Percentiles rank a stretch among this genome's conserved stretches.
Evolutionary conservation across 371 early-diverging fungal species (phyloP).

Genomic region (Zopfochytrium polystomum): DNA sequence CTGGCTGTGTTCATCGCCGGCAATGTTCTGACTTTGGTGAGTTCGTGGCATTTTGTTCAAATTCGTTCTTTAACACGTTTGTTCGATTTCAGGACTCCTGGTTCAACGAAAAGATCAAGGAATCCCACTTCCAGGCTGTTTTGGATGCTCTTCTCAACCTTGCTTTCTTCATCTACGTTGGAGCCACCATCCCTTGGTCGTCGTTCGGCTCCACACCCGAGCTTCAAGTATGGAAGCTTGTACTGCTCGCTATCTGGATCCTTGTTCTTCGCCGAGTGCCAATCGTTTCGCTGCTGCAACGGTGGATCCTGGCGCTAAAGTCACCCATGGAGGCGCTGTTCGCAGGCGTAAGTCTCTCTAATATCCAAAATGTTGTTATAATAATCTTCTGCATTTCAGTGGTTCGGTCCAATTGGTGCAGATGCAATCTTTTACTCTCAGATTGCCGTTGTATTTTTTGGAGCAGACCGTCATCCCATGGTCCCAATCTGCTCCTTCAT

Average conservation of each 20-base stretch:
- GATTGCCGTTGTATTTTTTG: slow-evolving; percentile 38
- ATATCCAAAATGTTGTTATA: background rate
- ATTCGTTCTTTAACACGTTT: background rate
- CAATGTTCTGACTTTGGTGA: slow-evolving; percentile 22
- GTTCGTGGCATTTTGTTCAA: background rate
- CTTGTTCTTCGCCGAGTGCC: slow-evolving; percentile 84
- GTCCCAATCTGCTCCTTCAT: slow-evolving; percentile 70
- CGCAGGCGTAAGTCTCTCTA: slow-evolving; percentile 22
- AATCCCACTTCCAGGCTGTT: slow-evolving; percentile 85
- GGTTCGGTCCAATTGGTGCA: slow-evolving; percentile 36
- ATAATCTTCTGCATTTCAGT: slow-evolving; percentile 14
- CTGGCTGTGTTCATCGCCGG: slow-evolving; percentile 90
- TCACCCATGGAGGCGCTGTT: slow-evolving; percentile 25
- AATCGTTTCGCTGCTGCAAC: slow-evolving; percentile 62
- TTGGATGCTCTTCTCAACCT: slow-evolving; percentile 87
- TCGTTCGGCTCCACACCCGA: slow-evolving; percentile 53
- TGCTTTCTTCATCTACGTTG: slow-evolving; percentile 90
- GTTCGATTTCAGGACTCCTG: slow-evolving; percentile 60
- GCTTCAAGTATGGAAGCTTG: slow-evolving; percentile 73
- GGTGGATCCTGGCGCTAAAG: slow-evolving; percentile 24
- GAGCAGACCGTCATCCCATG: slow-evolving; percentile 28
- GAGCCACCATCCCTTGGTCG: slow-evolving; percentile 80
- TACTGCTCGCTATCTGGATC: slow-evolving; percentile 67
- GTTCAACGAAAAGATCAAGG: slow-evolving; percentile 82
- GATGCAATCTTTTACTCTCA: slow-evolving; percentile 75